A percentile compares a stretch with the other conserved stretches of the same genome.
phyloP scores from a whole-genome alignment of 2,329 filamentous ascomycete genomes.

The Colletotrichum chlorophyti region DNA sequence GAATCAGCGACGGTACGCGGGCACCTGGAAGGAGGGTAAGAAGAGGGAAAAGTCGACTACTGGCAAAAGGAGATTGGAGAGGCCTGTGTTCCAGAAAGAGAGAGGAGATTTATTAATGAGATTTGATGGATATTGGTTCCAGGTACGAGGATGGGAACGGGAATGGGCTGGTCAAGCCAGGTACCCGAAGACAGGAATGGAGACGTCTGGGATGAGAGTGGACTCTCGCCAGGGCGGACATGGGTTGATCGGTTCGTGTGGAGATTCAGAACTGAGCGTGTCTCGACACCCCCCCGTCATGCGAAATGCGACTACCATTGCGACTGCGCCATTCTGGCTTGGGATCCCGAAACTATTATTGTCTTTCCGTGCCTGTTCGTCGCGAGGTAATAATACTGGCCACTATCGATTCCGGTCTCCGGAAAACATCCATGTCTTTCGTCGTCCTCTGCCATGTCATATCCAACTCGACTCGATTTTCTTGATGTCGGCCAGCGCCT shows the following conservation, averaged over 20 bases:
- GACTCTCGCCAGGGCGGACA: too few species aligned
- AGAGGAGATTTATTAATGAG: conserved; percentile 28
- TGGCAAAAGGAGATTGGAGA: conserved; percentile 12
- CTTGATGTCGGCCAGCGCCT: too few species aligned
- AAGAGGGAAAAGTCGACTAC: conserved; percentile 1
- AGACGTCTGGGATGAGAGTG: too few species aligned
- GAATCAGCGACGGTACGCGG: conserved; percentile 3
- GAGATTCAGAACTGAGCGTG: conserved; percentile 5
- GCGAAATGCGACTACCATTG: conserved; percentile 11
- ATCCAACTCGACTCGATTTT: not conserved
- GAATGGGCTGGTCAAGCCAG: conserved; percentile 13
- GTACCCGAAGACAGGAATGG: conserved; percentile 20
- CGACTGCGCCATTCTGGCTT: conserved; percentile 4
- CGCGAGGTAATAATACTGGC: conserved; percentile 18
- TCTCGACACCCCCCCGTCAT: conserved; percentile 10
- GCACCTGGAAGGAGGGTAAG: conserved; percentile 5
- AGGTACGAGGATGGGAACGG: conserved; percentile 1
- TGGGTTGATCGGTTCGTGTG: conserved; percentile 21
- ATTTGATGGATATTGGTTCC: conserved; percentile 24
- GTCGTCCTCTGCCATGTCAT: not conserved
- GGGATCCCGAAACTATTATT: conserved; percentile 1
- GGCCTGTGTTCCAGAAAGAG: conserved; percentile 12
- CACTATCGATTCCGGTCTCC: conserved; percentile 12
- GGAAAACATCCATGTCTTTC: not conserved
- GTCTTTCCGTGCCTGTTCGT: too few species aligned